A percentile compares a stretch with the other conserved stretches of the same genome.
Evolutionary conservation across 805 yeast genomes (phyloP).

Genomic region (Wickerhamiella sergipiensis): DNA sequence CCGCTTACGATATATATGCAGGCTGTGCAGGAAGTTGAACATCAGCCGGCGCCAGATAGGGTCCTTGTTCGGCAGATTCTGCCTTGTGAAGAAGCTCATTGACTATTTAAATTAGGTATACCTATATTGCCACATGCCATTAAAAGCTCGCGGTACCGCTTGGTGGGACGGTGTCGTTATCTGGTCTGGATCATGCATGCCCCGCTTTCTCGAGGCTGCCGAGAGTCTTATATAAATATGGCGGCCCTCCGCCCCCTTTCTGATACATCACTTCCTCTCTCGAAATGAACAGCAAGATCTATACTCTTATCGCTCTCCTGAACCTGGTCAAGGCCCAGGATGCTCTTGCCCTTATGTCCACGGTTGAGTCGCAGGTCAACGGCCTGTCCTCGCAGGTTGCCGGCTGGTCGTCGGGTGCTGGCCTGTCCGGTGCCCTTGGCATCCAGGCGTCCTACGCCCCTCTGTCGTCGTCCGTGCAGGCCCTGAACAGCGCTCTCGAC

Average conservation of each 20-base stretch:
- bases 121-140: no score
- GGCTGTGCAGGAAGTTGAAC: background rate
- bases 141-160: no score
- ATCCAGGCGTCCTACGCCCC: slow-evolving; percentile 14
- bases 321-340: background rate
- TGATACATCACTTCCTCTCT: background rate
- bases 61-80: background rate
- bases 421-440: slow-evolving; percentile 17
- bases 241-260: background rate
- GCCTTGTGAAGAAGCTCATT: no score
- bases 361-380: background rate
- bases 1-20: background rate
- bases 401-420: slow-evolving; percentile 11
- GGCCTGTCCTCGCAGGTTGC: slow-evolving; percentile 7
- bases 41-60: background rate
- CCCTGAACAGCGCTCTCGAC: slow-evolving; percentile 1
- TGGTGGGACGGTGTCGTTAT: no score
- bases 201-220: background rate
- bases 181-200: background rate
- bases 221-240: background rate
- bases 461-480: slow-evolving; percentile 9
- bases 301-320: background rate
- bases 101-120: no score
- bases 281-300: background rate
- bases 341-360: background rate